Conservation (phyloP, 192 early-diverging fungal species). For the Backusella psychrophila region DNA sequence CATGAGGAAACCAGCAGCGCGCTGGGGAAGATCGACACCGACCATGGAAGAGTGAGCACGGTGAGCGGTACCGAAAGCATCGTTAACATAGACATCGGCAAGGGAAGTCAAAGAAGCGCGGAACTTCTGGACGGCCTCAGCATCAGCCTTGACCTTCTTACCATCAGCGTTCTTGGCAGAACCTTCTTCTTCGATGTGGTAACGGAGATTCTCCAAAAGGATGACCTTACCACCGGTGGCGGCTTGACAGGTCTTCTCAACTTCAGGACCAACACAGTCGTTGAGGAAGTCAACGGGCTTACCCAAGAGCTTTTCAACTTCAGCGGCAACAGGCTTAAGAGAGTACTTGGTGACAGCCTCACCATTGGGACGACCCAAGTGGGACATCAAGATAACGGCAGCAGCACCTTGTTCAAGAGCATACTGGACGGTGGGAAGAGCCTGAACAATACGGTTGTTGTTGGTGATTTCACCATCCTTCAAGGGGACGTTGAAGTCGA, state of each 20-base stretch:
- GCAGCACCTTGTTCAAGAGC: conserved; percentile 83
- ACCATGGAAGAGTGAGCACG: conserved; percentile 98
- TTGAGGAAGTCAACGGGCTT: conserved; percentile 88
- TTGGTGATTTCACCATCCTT: conserved; percentile 90
- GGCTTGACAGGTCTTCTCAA: conserved; percentile 74
- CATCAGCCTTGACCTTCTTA: conserved; percentile 86
- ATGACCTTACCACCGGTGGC: conserved; percentile 78
- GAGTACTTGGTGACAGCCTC: conserved; percentile 85
- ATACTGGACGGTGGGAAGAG: conserved; percentile 92
- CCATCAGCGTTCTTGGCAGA: conserved; percentile 86
- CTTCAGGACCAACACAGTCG: conserved; percentile 91
- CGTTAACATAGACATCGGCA: conserved; percentile 97
- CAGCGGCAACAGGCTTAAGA: conserved; percentile 86
- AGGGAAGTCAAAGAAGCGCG: conserved; percentile 88
- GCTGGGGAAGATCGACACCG: conserved; percentile 85
- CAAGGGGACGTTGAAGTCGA: conserved; percentile 99
- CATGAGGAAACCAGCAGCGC: conserved; percentile 97
- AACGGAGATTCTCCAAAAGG: conserved; percentile 95
- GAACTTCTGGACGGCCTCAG: conserved; percentile 82
- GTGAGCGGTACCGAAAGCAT: conserved; percentile 99
- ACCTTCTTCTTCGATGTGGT: conserved; percentile 99
- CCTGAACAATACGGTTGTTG: conserved; percentile 94
- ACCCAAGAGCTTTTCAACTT: conserved; percentile 72
- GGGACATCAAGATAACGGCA: conserved; percentile 92
- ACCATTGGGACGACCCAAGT: conserved; percentile 97